Evolutionary conservation across 2,329 filamentous ascomycete species (phyloP).

Genomic region (Fusarium sp.): DNA sequence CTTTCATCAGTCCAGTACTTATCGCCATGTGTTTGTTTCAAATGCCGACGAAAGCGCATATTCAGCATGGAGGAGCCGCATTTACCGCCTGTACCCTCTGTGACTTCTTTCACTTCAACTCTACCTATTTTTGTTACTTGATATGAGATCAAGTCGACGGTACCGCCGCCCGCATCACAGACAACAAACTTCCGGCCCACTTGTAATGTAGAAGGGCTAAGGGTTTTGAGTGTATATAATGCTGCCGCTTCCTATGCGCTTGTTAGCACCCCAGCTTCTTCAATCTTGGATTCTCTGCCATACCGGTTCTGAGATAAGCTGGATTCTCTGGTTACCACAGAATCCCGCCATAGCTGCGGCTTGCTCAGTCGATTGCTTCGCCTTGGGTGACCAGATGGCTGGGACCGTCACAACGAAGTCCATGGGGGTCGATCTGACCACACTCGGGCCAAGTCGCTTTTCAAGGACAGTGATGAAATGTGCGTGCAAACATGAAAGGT

Average conservation of each 20-base stretch:
- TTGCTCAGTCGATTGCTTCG: conserved; percentile 64
- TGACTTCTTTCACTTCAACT: conserved; percentile 63
- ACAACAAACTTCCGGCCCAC: conserved; percentile 64
- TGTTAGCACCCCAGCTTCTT: conserved; percentile 29
- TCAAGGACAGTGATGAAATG: conserved; percentile 63
- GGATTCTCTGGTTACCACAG: conserved; percentile 58
- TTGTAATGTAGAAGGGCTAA: conserved; percentile 58
- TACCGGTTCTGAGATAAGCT: conserved; percentile 64
- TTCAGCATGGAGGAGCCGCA: conserved; percentile 66
- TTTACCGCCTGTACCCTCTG: conserved; percentile 62
- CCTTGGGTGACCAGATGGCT: conserved; percentile 69
- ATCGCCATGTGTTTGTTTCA: conserved; percentile 59
- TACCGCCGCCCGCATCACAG: conserved; percentile 68
- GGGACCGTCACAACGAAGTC: conserved; percentile 70
- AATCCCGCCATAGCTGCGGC: conserved; percentile 57
- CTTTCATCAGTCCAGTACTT: conserved; percentile 60
- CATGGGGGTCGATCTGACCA: conserved; percentile 60
- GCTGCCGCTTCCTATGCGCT: conserved; percentile 62
- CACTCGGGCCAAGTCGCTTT: conserved; percentile 57
- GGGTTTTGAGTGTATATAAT: conserved; percentile 61
- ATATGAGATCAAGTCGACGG: conserved; percentile 68
- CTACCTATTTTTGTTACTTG: conserved; percentile 59
- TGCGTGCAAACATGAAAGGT: conserved; percentile 61
- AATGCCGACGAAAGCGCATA: conserved; percentile 60
- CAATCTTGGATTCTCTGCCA: conserved; percentile 14